Conservation (phyloP, 208 protist genomes). For the Novymonas esmeraldas region DNA sequence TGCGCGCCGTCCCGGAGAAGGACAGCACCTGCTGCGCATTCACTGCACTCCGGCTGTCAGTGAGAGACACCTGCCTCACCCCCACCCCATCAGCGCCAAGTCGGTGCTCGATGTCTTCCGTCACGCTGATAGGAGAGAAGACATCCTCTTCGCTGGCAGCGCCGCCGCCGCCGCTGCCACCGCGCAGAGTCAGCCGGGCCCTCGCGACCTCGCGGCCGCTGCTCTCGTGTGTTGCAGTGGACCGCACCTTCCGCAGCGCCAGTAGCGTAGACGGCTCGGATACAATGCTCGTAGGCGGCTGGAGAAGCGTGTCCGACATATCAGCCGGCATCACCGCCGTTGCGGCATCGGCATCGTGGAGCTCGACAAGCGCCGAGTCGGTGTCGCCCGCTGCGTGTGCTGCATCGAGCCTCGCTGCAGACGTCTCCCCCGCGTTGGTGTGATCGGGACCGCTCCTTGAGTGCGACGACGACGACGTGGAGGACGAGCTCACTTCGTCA, state of each 20-base stretch:
- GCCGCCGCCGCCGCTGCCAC: neutral
- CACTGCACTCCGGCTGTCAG: neutral
- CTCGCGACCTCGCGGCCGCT: neutral
- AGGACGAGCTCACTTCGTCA: constrained; percentile 1
- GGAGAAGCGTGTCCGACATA: constrained; percentile 25
- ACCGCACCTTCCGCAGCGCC: no score
- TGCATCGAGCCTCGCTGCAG: neutral
- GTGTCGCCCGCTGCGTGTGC: neutral
- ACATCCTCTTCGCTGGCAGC: constrained; percentile 3
- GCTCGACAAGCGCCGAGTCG: neutral
- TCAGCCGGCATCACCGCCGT: neutral
- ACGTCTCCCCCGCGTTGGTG: no score
- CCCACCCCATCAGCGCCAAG: neutral
- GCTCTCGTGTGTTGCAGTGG: neutral
- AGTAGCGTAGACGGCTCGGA: constrained; percentile 19
- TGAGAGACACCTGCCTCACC: neutral
- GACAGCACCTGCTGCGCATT: constrained; percentile 14
- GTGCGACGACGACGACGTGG: neutral
- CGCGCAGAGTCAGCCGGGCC: no score
- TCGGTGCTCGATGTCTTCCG: neutral
- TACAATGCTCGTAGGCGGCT: constrained; percentile 32
- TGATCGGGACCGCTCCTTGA: no score
- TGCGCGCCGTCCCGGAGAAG: constrained; percentile 13
- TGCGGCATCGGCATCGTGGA: neutral
- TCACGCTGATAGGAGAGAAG: constrained; percentile 17